These are phyloP conservation scores for Emmonsia crescens DNA, from an alignment of 2,329 filamentous ascomycete species.

Conservation along the genomic window DNA sequence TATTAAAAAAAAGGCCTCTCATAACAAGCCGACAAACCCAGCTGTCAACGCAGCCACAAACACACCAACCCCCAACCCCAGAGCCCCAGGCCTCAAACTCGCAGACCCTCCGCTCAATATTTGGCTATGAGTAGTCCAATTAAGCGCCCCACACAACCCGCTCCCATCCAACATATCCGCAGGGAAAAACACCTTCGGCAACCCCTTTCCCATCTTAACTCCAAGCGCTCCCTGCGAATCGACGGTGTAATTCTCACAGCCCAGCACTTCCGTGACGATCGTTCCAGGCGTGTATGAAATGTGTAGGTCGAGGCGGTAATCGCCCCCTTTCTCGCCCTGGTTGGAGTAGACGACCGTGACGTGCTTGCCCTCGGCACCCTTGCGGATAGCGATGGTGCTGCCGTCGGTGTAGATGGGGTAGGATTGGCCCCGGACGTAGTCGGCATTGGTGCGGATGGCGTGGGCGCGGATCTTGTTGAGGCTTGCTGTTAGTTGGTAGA, in stretches of 20 bases:
- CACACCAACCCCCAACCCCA: background rate
- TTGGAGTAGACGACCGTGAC: slow-evolving; percentile 34
- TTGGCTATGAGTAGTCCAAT: background rate
- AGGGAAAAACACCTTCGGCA: slow-evolving; percentile 18
- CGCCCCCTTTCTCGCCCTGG: slow-evolving; percentile 28
- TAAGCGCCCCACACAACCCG: slow-evolving; percentile 12
- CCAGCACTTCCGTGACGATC: slow-evolving; percentile 29
- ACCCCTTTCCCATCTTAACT: slow-evolving; percentile 14
- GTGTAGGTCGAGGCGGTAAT: slow-evolving; percentile 38
- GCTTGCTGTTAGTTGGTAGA: slow-evolving; percentile 40
- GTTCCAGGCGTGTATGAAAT: slow-evolving; percentile 25
- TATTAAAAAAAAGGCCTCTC: background rate
- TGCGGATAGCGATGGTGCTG: slow-evolving; percentile 36
- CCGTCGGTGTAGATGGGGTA: slow-evolving; percentile 35
- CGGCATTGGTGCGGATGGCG: slow-evolving; percentile 27
- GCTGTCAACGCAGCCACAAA: background rate
- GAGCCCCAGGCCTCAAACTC: background rate
- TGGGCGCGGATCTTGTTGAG: slow-evolving; percentile 43
- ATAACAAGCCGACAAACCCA: background rate
- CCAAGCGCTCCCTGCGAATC: slow-evolving; percentile 13
- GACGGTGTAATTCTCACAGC: slow-evolving; percentile 20
- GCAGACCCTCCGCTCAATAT: no score
- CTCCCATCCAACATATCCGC: slow-evolving; percentile 14
- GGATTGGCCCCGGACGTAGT: slow-evolving; percentile 34
- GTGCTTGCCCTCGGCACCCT: slow-evolving; percentile 26